Evolutionary conservation across 139 green algal genomes (phyloP), one percentile per base, ranked within the genome.

Genomic region (Chlorella sp.): DNA sequence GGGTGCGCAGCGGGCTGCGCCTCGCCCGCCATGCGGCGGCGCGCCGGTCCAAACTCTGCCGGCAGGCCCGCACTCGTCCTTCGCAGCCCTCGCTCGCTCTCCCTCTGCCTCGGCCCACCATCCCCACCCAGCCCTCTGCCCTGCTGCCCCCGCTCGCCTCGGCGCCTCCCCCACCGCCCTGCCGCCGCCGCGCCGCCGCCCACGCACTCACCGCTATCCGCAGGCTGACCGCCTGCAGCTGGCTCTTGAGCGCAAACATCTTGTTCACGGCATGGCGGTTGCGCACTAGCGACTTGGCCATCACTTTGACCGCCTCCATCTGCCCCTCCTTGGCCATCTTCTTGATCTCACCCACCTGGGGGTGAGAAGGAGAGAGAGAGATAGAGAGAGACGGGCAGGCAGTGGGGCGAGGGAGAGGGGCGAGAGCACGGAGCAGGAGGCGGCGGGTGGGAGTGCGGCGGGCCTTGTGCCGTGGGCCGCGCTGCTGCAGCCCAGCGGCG

Each of bases 341-440:
- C 78, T 98, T 98, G 36, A 99, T 99, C 72, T 99, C 96, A 3
- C n/a, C n/a, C n/a, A n/a, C n/a, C n/a, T n/a, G n/a, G n/a, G n/a
- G n/a, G n/a, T n/a, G n/a, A n/a, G n/a, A n/a, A n/a, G n/a, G n/a
- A n/a, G n/a, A n/a, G n/a, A n/a, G n/a, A n/a, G n/a, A n/a, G n/a
- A n/a, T n/a, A n/a, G n/a, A n/a, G n/a, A n/a, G n/a, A n/a, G n/a
- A n/a, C n/a, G n/a, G n/a, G n/a, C n/a, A n/a, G n/a, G n/a, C n/a
- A n/a, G n/a, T n/a, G n/a, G n/a, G n/a, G n/a, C n/a, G n/a, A n/a
- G n/a, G n/a, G n/a, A n/a, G n/a, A n/a, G n/a, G n/a, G n/a, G n/a
- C n/a, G n/a, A n/a, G n/a, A n/a, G n/a, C n/a, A n/a, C n/a, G n/a
- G n/a, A n/a, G n/a, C n/a, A n/a, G n/a, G n/a, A n/a, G n/a, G n/a